Base-by-base conservation (phyloP, 192 early-diverging fungal genomes). In the Coemansia sp. region DNA sequence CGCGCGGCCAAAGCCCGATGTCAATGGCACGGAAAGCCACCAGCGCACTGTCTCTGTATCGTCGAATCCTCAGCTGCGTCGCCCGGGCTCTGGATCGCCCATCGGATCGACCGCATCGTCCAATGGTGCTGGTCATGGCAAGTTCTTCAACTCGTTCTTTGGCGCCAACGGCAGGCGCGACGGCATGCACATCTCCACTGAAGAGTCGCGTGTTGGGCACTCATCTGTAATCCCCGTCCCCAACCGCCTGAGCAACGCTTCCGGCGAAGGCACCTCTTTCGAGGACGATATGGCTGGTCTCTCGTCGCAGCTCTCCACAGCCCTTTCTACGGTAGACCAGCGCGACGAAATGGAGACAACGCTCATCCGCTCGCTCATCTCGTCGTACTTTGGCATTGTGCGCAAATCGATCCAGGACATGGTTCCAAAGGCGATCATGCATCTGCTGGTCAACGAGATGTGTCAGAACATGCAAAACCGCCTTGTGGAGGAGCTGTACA, bases 381-480 rank as follows among this genome's bases (percentile, higher is more conserved):
- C 87, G 7, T 90, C 87, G 25, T 92, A 92, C 73, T 92, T 92
- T 66, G 78, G 83, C 60, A 89, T 92, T 66, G 89, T 90, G 34
- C 88, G 89, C 67, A 91, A 92, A 75, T 87, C 89, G 14, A 86
- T 91, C 61, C 89, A 90, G 71, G 91, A 92, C 45, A 65, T 89
- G 61, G 89, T 92, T 9, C 91, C 91, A 57, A 92, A 92, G 79
- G 86, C 91, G 4, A 83, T 92, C 59, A 92, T 92, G 91, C 89
- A 92, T 60, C 69, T 91, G 46, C 70, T 92, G 55, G 91, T 92
- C 69, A 91, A 91, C 66, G 75, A 87, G 64, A 88, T 87, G 33
- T 85, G 89, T 58, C 86, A 92, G 66, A 63, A 83, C 11, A 85
- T 91, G 50, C 91, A 92, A 67, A 92, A 89, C 75, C 85, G 89